Evolutionary conservation across 2,329 filamentous ascomycete species (phyloP), one percentile per base, ranked within the genome.

Genomic region (Ceratocystis huliohia): DNA sequence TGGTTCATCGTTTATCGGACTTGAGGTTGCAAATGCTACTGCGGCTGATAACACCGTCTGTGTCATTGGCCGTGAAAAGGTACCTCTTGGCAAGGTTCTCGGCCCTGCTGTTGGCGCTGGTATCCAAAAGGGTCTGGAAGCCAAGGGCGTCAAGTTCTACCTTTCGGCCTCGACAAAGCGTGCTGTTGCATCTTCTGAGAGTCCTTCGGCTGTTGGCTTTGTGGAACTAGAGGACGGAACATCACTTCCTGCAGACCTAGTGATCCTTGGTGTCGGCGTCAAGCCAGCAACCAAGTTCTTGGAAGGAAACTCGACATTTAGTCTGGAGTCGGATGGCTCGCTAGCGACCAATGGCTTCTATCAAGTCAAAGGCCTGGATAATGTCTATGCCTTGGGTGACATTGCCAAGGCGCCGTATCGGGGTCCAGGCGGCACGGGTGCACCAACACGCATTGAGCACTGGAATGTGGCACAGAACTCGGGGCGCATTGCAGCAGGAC

Each of bases 381-480:
- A 93, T 70, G 91, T 96, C 64, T 99, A 89, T 73, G 94, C 94
- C 15, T 85, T 99, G 69, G 93, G 93, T 64, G 94, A 99, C 74
- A 97, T 99, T 69, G 92, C 94, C 13, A 92, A 89, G 0, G 96
- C 91, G 75, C 94, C 94, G 0, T 99, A 99, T 78, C 83, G 90
- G 74, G 94, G 94, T 1, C 94, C 94, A 0, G 91, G 89, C 28
- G 88, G 90, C 30, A 82, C 88, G 17, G 90, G 89, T 69, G 81
- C 81, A 57, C 81, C 82, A 20, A 84, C 88, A 0, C 87, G 94
- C 69, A 96, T 97, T 73, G 94, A 99, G 80, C 94, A 99, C 75
- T 99, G 94, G 94, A 93, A 96, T 76, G 94, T 99, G 2, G 94
- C 94, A 3, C 94, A 97, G 73, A 96, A 97, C 73, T 81, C 89